phyloP scores from a whole-genome alignment of 2,329 filamentous ascomycete species.

The Arthrinium phaeospermum region DNA sequence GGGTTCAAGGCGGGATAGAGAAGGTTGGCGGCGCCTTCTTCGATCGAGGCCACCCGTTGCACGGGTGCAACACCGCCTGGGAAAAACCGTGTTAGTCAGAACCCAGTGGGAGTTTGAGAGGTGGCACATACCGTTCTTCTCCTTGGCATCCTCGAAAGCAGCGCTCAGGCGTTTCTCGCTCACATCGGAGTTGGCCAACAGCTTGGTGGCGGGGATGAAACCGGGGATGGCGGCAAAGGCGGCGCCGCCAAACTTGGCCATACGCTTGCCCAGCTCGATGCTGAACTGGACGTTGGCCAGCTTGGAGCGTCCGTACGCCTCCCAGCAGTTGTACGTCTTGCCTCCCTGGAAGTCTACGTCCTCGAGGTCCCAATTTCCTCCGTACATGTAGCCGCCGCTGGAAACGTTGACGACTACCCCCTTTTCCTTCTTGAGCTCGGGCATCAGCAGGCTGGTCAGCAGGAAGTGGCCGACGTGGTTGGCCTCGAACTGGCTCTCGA shows the following conservation, averaged over 20 bases:
- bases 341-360: constrained; percentile 44
- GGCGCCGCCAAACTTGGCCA: constrained; percentile 40
- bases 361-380: constrained; percentile 47
- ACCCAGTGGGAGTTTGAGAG: not conserved
- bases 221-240: constrained; percentile 30
- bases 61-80: not conserved
- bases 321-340: constrained; percentile 36
- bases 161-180: not conserved
- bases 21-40: constrained; percentile 39
- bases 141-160: not conserved
- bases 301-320: constrained; percentile 45
- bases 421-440: constrained; percentile 33
- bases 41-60: constrained; percentile 28
- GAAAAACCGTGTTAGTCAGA: not conserved
- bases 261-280: constrained; percentile 28
- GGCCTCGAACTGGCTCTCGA: constrained; percentile 44
- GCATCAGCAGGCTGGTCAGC: constrained; percentile 43
- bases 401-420: constrained; percentile 48
- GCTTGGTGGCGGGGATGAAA: constrained; percentile 2
- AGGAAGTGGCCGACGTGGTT: constrained; percentile 46
- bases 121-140: constrained; percentile 24
- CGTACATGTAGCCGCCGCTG: constrained; percentile 48
- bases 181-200: not conserved
- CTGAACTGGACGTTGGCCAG: constrained; percentile 40
- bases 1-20: constrained; percentile 42